phyloP scores from a whole-genome alignment of 306 rosid species.

The Lablab purpureus region DNA sequence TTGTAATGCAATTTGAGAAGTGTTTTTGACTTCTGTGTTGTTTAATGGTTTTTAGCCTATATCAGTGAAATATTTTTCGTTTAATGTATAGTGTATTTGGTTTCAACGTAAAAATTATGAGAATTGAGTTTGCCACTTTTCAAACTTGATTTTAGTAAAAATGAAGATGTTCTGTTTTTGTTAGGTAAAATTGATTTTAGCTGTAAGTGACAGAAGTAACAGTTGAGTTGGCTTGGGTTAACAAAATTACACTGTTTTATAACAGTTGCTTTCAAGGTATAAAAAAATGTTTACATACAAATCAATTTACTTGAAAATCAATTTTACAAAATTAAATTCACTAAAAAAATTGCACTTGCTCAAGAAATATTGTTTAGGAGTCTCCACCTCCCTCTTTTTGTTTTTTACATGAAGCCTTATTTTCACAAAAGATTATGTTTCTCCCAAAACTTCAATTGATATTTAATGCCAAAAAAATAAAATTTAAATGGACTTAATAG shows the following conservation, averaged over 20 bases:
- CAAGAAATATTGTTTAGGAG: background rate
- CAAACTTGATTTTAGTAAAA: background rate
- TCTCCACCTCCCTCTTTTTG: background rate
- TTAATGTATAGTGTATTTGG: background rate
- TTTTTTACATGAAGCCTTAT: constrained; percentile 11
- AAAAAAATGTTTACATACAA: too few species aligned
- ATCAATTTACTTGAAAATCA: background rate
- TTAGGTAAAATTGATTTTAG: background rate
- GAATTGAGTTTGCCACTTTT: background rate
- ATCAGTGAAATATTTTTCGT: constrained; percentile 1
- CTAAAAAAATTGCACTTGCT: too few species aligned
- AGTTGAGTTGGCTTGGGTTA: background rate
- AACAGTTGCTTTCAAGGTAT: too few species aligned
- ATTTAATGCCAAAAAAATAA: too few species aligned
- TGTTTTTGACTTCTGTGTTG: constrained; percentile 23
- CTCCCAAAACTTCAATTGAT: background rate
- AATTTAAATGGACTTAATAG: background rate
- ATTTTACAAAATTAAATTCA: too few species aligned
- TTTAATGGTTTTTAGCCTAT: constrained; percentile 26
- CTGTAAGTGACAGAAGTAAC: background rate
- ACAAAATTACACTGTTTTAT: background rate
- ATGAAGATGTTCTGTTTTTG: background rate
- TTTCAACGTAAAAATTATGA: background rate
- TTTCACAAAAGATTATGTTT: background rate
- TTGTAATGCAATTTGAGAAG: constrained; percentile 29